Evolutionary conservation across 352 stramenopile species (phyloP).

Genomic region (Pythium apleroticum): DNA sequence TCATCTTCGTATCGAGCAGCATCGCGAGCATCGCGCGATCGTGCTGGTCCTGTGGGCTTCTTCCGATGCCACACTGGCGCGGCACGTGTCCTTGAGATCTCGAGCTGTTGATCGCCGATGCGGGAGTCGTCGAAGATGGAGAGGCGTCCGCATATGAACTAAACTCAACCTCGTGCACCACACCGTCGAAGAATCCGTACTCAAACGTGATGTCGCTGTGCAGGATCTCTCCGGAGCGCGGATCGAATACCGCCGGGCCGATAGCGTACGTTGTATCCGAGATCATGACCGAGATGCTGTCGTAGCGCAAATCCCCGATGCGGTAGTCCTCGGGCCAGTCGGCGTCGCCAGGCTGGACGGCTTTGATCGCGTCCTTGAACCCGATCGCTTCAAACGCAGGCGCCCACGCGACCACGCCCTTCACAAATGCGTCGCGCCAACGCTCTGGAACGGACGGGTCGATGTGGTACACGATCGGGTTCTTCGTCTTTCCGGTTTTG

Average conservation of each 20-base stretch:
- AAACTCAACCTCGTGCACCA: slow-evolving; percentile 53
- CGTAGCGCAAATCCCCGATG: slow-evolving; percentile 84
- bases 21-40: slow-evolving; percentile 44
- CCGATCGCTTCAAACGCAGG: slow-evolving; percentile 77
- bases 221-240: slow-evolving; percentile 83
- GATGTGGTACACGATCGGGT: slow-evolving; percentile 80
- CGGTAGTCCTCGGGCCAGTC: slow-evolving; percentile 82
- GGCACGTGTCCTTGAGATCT: not conserved
- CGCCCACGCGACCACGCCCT: slow-evolving; percentile 73
- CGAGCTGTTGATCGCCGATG: slow-evolving; percentile 3
- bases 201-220: slow-evolving; percentile 87
- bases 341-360: slow-evolving; percentile 55
- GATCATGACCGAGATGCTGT: slow-evolving; percentile 86
- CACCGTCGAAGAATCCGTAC: slow-evolving; percentile 82
- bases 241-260: slow-evolving; percentile 68
- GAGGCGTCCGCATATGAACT: slow-evolving; percentile 40
- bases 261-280: slow-evolving; percentile 74
- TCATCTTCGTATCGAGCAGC: slow-evolving; percentile 29
- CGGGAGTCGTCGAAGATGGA: not conserved
- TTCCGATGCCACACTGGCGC: slow-evolving; percentile 45
- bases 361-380: slow-evolving; percentile 68
- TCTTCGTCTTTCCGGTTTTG: slow-evolving; percentile 33
- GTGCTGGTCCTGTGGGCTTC: slow-evolving; percentile 35
- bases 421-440: slow-evolving; percentile 61
- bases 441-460: slow-evolving; percentile 74